Conservation (phyloP, 2,329 filamentous ascomycete species). For the Dactylellina haptotyla region DNA sequence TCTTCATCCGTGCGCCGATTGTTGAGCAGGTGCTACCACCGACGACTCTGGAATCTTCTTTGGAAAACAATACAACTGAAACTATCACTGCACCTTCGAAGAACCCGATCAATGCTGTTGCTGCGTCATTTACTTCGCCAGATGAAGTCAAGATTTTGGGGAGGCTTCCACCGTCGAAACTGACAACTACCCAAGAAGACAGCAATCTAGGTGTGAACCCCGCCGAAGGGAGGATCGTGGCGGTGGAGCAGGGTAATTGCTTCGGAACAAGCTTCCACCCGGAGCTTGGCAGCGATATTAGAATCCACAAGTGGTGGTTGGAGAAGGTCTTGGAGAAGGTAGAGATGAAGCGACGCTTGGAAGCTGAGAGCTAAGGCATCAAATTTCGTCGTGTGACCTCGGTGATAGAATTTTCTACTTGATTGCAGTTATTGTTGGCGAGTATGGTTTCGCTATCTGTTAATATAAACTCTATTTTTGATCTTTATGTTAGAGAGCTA, state of each 20-base stretch:
- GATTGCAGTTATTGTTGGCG: neutral
- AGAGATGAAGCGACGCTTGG: constrained; percentile 54
- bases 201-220: constrained; percentile 58
- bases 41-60: constrained; percentile 63
- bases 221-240: constrained; percentile 76
- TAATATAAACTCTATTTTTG: no score
- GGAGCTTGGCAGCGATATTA: constrained; percentile 84
- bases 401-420: neutral
- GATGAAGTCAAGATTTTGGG: constrained; percentile 60
- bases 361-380: constrained; percentile 19
- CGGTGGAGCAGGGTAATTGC: constrained; percentile 88
- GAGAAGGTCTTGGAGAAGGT: constrained; percentile 70
- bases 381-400: neutral
- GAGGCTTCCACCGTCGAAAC: constrained; percentile 27
- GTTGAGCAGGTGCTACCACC: constrained; percentile 80
- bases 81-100: constrained; percentile 58
- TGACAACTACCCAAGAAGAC: constrained; percentile 55
- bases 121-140: constrained; percentile 63
- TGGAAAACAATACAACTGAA: constrained; percentile 62
- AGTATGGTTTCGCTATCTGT: neutral
- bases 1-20: constrained; percentile 94
- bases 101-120: constrained; percentile 57
- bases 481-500: no score
- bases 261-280: constrained; percentile 97
- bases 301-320: constrained; percentile 96